Percentiles rank a stretch among this genome's conserved stretches.
Evolutionary conservation across 768 basidiomycete species (phyloP).

Genomic region (Boletus insuetus): DNA sequence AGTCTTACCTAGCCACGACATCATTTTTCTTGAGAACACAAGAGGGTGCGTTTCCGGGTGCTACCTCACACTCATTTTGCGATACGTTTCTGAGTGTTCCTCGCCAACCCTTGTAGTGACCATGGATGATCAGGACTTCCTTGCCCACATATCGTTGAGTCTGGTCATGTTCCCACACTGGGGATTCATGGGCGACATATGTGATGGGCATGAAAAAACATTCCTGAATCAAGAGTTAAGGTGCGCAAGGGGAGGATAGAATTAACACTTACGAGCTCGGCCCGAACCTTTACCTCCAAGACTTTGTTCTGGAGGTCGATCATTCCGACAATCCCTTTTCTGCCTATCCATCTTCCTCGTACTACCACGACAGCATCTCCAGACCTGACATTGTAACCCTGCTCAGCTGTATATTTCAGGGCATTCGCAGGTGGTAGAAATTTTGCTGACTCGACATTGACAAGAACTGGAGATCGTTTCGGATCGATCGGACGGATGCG

Average conservation of each 20-base stretch:
- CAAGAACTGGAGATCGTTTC: background rate
- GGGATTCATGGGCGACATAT: background rate
- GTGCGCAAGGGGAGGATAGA: no score
- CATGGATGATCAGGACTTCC: slow-evolving; percentile 1
- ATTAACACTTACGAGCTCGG: background rate
- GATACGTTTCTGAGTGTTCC: background rate
- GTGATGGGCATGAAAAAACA: background rate
- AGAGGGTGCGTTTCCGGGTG: background rate
- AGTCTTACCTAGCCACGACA: background rate
- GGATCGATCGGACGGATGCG: background rate
- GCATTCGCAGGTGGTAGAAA: background rate
- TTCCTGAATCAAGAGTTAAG: background rate
- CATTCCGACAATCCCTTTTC: background rate
- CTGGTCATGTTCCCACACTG: background rate
- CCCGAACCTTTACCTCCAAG: background rate
- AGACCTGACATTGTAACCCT: background rate
- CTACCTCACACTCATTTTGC: background rate
- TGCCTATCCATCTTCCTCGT: background rate
- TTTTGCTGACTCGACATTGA: background rate
- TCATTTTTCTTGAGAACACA: background rate
- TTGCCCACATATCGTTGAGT: background rate
- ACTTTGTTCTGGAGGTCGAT: background rate
- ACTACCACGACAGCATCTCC: slow-evolving; percentile 3
- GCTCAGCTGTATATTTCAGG: background rate
- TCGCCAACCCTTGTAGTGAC: background rate